Evolutionary conservation across 2,329 filamentous ascomycete genomes (phyloP).

Genomic region (Botryotinia narcissicola): DNA sequence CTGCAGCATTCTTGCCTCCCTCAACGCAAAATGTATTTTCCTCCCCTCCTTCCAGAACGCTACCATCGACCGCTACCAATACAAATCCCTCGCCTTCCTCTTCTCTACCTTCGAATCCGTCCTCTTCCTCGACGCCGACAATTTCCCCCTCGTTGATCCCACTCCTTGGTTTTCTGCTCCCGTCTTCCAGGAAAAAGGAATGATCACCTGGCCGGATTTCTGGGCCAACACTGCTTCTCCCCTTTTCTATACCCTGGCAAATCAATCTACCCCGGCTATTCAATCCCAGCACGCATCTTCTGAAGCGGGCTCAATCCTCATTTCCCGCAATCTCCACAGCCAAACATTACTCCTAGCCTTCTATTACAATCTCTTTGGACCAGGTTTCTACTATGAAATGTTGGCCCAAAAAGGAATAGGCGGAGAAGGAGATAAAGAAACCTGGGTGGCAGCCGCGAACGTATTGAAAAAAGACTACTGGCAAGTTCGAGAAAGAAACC

Average conservation of each 20-base stretch:
- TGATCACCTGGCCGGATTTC: slow-evolving; percentile 50
- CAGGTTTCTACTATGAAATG: slow-evolving; percentile 17
- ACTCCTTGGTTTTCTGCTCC: slow-evolving; percentile 43
- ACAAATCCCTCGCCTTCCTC: slow-evolving; percentile 49
- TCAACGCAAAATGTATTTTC: slow-evolving; percentile 44
- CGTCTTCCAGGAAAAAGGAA: slow-evolving; percentile 43
- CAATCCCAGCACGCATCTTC: slow-evolving; percentile 17
- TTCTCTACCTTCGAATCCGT: slow-evolving; percentile 50
- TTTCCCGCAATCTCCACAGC: slow-evolving; percentile 2
- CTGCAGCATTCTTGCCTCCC: slow-evolving; percentile 41
- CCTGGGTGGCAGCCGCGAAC: slow-evolving; percentile 14
- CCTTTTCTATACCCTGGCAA: slow-evolving; percentile 42
- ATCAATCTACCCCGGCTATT: background rate
- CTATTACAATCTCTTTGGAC: slow-evolving; percentile 21
- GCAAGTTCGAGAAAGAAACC: slow-evolving; percentile 20
- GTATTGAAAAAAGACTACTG: background rate
- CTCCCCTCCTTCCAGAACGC: slow-evolving; percentile 38
- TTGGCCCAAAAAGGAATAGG: slow-evolving; percentile 15
- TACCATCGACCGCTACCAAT: slow-evolving; percentile 45
- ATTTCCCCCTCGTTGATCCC: slow-evolving; percentile 45
- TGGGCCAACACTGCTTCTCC: slow-evolving; percentile 43
- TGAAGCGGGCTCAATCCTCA: slow-evolving; percentile 19
- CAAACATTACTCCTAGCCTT: slow-evolving; percentile 16
- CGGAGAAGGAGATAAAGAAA: slow-evolving; percentile 22
- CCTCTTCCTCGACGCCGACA: slow-evolving; percentile 49